phyloP scores from a whole-genome alignment of 352 stramenopile species.

The Phytophthora niederhauseri region DNA sequence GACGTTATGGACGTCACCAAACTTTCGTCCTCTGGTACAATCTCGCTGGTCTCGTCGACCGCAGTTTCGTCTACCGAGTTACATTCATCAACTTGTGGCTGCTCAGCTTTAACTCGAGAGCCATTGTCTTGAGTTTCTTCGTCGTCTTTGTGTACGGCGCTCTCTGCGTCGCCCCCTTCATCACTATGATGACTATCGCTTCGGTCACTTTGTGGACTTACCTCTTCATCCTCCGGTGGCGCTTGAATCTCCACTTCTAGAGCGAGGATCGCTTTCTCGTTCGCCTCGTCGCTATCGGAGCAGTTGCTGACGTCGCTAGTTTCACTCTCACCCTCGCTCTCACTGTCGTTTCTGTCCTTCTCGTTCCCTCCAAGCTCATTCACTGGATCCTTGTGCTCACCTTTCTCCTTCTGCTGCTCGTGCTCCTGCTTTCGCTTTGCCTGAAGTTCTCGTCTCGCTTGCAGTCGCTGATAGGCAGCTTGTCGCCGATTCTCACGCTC shows the following conservation, averaged over 20 bases:
- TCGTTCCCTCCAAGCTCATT: neutral
- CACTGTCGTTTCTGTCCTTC: constrained; percentile 1
- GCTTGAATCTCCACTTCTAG: constrained; percentile 36
- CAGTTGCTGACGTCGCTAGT: constrained; percentile 75
- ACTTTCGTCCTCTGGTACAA: neutral
- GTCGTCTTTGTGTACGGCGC: neutral
- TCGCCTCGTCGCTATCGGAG: constrained; percentile 59
- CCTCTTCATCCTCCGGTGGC: constrained; percentile 12
- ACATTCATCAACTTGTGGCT: constrained; percentile 6
- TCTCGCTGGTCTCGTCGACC: neutral
- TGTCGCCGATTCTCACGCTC: constrained; percentile 58
- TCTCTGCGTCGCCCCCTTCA: neutral
- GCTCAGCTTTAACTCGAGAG: neutral
- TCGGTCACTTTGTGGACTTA: neutral
- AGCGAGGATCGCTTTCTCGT: constrained; percentile 61
- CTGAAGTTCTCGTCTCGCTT: constrained; percentile 63
- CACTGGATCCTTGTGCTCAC: neutral
- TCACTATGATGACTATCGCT: constrained; percentile 1
- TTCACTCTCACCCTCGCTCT: constrained; percentile 49
- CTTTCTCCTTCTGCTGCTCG: constrained; percentile 24
- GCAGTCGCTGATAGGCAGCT: constrained; percentile 62
- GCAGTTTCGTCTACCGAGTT: neutral
- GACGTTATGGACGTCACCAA: neutral
- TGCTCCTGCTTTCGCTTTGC: constrained; percentile 46
- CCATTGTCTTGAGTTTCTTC: neutral